phyloP scores from a whole-genome alignment of 179 eudicot species.

The Drosera spatulata region DNA sequence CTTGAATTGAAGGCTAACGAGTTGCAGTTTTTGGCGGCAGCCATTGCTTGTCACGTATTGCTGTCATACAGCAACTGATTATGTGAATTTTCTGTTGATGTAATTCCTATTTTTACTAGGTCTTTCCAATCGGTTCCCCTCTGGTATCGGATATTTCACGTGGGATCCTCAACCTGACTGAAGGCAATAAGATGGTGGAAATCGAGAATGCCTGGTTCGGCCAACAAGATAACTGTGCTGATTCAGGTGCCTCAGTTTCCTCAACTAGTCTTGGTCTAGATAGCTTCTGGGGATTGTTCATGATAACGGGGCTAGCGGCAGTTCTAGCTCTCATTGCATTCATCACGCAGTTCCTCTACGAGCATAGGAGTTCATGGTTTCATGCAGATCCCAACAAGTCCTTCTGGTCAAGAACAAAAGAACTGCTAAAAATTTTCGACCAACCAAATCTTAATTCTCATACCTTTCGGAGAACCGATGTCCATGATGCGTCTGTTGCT shows the following conservation, averaged over 20 bases:
- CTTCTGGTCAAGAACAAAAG: too few relatives aligned
- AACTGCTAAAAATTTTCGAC: too few relatives aligned
- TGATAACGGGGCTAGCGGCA: constrained; percentile 16
- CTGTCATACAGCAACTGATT: constrained; percentile 14
- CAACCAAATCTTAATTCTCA: too few relatives aligned
- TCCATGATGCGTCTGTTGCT: too few relatives aligned
- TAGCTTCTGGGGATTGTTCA: constrained; percentile 9
- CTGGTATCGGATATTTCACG: constrained; percentile 19
- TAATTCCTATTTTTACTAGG: constrained; percentile 28
- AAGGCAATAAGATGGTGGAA: constrained; percentile 10
- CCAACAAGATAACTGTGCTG: constrained; percentile 2
- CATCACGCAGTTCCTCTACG: background rate
- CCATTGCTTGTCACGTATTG: constrained; percentile 11
- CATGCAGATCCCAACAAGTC: too few relatives aligned
- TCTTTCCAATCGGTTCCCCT: background rate
- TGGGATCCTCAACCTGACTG: constrained; percentile 24
- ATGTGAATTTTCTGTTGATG: constrained; percentile 6
- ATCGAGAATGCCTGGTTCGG: constrained; percentile 2
- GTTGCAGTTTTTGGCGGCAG: too few relatives aligned
- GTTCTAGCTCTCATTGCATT: constrained; percentile 14
- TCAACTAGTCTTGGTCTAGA: background rate
- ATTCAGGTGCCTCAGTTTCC: background rate
- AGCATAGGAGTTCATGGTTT: background rate
- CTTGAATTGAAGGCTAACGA: too few relatives aligned
- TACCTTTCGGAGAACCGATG: too few relatives aligned